These are phyloP conservation scores for Gracilaria domingensis DNA, from an alignment of 23 red algal species.

Conservation along the genomic window DNA sequence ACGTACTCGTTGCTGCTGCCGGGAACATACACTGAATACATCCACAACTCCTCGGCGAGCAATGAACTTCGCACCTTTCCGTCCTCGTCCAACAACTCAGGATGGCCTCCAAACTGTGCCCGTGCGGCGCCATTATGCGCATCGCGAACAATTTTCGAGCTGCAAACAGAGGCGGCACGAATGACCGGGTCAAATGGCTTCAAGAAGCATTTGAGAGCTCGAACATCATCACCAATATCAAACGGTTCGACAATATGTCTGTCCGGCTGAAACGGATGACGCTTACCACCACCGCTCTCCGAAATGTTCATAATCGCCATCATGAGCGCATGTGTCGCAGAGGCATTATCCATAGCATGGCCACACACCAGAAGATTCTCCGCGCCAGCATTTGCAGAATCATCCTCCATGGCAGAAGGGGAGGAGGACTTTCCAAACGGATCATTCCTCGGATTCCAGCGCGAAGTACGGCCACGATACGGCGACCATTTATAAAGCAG, in stretches of 20 bases:
- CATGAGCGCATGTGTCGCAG: conserved; percentile 57
- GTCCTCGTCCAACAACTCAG: conserved; percentile 52
- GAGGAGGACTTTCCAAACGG: background rate
- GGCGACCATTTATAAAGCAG: conserved; percentile 70
- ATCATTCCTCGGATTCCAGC: conserved; percentile 52
- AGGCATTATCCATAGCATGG: conserved; percentile 65
- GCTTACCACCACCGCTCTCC: background rate
- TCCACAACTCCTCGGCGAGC: conserved; percentile 66
- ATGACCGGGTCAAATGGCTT: conserved; percentile 53
- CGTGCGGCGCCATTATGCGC: conserved; percentile 60
- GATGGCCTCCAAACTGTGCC: conserved; percentile 45
- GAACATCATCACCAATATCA: conserved; percentile 48
- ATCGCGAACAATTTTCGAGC: conserved; percentile 58
- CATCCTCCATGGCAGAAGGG: conserved; percentile 19
- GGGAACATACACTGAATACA: conserved; percentile 68
- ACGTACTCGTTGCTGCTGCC: background rate
- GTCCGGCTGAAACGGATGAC: background rate
- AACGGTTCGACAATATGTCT: background rate
- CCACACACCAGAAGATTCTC: conserved; percentile 42
- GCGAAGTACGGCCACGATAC: conserved; percentile 28
- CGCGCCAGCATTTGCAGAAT: background rate
- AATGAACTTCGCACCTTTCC: conserved; percentile 37
- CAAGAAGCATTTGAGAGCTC: conserved; percentile 38
- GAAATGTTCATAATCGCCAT: conserved; percentile 57
- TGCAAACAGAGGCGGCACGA: conserved; percentile 58